Conservation (phyloP, 345 rosid species). For the Erodium maritimum region DNA sequence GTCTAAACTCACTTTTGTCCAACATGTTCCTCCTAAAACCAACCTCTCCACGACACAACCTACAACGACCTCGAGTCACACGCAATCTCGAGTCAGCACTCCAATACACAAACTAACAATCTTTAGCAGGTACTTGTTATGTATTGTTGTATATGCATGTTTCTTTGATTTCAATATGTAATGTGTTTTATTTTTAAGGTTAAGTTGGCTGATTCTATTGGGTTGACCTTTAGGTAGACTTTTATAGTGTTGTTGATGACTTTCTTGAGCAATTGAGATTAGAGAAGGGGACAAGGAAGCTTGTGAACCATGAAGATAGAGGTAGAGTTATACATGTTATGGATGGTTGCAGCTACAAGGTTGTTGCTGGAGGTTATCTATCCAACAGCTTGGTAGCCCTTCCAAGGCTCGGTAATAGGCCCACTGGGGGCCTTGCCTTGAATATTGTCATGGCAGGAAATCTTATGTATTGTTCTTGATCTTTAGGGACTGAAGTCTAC, state of each 20-base stretch:
- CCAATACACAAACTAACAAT: too few relatives aligned
- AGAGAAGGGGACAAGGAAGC: constrained; percentile 80
- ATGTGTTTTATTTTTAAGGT: neutral
- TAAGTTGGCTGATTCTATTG: neutral
- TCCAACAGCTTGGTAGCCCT: constrained; percentile 83
- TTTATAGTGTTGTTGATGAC: constrained; percentile 73
- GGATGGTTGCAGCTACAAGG: constrained; percentile 99
- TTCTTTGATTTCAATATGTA: neutral
- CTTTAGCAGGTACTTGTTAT: too few relatives aligned
- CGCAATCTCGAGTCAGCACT: too few relatives aligned
- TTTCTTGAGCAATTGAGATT: constrained; percentile 62
- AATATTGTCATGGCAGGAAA: constrained; percentile 89
- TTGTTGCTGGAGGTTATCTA: constrained; percentile 98
- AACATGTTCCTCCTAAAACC: too few relatives aligned
- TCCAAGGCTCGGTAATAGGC: constrained; percentile 62
- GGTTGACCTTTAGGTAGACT: constrained; percentile 54
- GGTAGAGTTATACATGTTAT: constrained; percentile 80
- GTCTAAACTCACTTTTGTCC: too few relatives aligned
- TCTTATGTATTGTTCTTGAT: too few relatives aligned
- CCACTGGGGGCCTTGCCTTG: constrained; percentile 45
- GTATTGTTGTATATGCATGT: neutral
- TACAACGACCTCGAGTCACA: too few relatives aligned
- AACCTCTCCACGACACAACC: too few relatives aligned
- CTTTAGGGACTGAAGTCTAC: constrained; percentile 29
- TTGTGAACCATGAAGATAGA: constrained; percentile 90